phyloP scores from a whole-genome alignment of 169 alveolate species.

The Eimeria tenella region DNA sequence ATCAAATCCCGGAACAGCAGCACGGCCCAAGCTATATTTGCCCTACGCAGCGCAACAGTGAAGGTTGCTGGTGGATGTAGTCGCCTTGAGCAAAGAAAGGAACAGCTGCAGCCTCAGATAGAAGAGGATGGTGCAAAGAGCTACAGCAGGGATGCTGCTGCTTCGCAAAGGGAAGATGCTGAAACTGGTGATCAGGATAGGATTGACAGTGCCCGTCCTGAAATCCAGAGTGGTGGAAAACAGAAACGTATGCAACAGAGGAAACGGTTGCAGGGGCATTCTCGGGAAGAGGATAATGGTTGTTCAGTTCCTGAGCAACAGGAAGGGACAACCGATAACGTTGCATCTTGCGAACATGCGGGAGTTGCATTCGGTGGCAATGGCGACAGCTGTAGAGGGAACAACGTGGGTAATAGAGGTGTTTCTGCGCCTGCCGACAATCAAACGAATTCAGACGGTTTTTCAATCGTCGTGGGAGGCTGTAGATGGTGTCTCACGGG shows the following conservation, averaged over 20 bases:
- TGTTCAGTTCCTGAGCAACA: conserved; percentile 16
- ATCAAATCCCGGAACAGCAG: conserved; percentile 95
- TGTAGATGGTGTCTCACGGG: conserved; percentile 98
- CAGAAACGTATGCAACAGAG: conserved; percentile 7
- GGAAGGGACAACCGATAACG: conserved; percentile 38
- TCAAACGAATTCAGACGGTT: conserved; percentile 21
- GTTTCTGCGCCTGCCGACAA: neutral
- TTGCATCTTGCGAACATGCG: conserved; percentile 15
- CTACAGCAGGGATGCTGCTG: neutral
- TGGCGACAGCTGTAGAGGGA: neutral
- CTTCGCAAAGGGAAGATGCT: neutral
- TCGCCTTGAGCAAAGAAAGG: neutral
- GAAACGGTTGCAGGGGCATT: conserved; percentile 2
- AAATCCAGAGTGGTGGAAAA: neutral
- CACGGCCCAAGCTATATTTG: conserved; percentile 92
- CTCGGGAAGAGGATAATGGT: neutral
- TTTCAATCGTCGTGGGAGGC: conserved; percentile 56
- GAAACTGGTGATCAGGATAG: neutral
- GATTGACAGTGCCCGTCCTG: neutral
- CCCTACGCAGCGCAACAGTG: conserved; percentile 77
- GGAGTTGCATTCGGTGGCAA: neutral
- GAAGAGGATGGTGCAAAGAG: neutral
- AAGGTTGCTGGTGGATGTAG: neutral
- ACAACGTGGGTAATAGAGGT: neutral
- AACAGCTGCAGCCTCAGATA: neutral